Base-by-base conservation (phyloP, 331 rosid species). In the Spiraea crenata region DNA sequence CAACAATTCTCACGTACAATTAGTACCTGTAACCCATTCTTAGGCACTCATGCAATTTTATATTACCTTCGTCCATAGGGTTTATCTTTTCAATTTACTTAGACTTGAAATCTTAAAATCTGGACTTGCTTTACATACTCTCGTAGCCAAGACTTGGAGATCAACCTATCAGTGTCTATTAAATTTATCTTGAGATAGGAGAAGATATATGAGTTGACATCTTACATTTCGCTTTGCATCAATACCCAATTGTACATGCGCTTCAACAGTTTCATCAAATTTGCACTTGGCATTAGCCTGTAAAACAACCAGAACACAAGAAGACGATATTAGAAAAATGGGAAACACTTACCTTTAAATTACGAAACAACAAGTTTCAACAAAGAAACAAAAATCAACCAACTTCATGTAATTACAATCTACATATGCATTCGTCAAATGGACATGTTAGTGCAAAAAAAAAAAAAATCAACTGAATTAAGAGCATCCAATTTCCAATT, bases 191-290 rank as follows among this genome's bases (percentile, higher is more conserved):
- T 40, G 14, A 60, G 39, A 19, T 41, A 58, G 19, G 41, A 58
- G 40, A 60, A 44, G 39, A 62, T 9, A 69, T 78, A 69, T 31
- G 72, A 71, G 71, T 48, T 55, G 63, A 46, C 45, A 44, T 40
- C 74, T 77, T 77, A 91, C 99, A 77, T 90, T 87, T 79, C 93
- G 85, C 92, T 92, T 88, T 31, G 97, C 83, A 65, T 89, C 95
- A 57, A 91, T 85, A 44, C 95, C 96, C 95, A 93, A 70, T 77
- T 84, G 83, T 37, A 89, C 81, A 73, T 93, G 97, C 41, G 90
- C 97, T 88, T 93, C 99, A 74, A 93, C 84, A 76, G 92, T 91
- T 85, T 93, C 99, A 48, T 93, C 93, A 85, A 93, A 93, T 64
- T 84, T 91, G 64, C 82, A 72, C 80, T 69, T 76, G 77, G 89